phyloP scores from a whole-genome alignment of 108 stramenopile species.

The Cyclotella choctawhatcheeana region DNA sequence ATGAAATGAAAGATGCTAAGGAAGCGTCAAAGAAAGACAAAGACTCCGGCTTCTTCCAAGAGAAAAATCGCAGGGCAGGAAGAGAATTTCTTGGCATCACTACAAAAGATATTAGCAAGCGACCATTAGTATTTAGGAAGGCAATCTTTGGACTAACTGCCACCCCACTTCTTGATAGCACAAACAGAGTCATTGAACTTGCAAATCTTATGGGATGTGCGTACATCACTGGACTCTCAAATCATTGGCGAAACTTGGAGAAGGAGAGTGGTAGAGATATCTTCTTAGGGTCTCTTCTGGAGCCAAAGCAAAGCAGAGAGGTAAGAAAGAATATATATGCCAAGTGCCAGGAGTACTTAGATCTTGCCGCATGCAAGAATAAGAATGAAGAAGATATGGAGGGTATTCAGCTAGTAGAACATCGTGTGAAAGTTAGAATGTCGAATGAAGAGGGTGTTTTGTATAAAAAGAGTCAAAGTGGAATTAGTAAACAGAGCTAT shows the following conservation, averaged over 20 bases:
- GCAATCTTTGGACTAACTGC: conserved; percentile 78
- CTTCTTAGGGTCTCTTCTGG: conserved; percentile 63
- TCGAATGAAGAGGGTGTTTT: conserved; percentile 45
- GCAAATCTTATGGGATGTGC: conserved; percentile 79
- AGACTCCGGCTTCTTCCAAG: conserved; percentile 38
- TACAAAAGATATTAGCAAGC: conserved; percentile 51
- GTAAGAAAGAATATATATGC: conserved; percentile 56
- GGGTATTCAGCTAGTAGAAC: conserved; percentile 48
- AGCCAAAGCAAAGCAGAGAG: conserved; percentile 67
- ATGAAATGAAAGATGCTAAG: conserved; percentile 53
- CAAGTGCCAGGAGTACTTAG: conserved; percentile 56
- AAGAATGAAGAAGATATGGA: conserved; percentile 62
- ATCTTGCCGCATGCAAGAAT: conserved; percentile 57
- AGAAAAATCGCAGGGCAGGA: conserved; percentile 67
- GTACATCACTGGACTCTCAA: conserved; percentile 64
- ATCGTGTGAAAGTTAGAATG: conserved; percentile 40
- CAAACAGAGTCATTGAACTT: conserved; percentile 71
- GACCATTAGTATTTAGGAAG: conserved; percentile 57
- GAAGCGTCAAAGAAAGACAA: conserved; percentile 33
- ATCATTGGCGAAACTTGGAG: conserved; percentile 75
- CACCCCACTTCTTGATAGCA: conserved; percentile 75
- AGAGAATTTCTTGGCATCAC: conserved; percentile 70
- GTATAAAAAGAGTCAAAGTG: conserved; percentile 56
- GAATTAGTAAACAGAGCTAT: conserved; percentile 47
- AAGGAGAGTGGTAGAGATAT: conserved; percentile 69